Evolutionary conservation across 2,329 filamentous ascomycete genomes (phyloP).

Genomic region (Epichloe amarillans): DNA sequence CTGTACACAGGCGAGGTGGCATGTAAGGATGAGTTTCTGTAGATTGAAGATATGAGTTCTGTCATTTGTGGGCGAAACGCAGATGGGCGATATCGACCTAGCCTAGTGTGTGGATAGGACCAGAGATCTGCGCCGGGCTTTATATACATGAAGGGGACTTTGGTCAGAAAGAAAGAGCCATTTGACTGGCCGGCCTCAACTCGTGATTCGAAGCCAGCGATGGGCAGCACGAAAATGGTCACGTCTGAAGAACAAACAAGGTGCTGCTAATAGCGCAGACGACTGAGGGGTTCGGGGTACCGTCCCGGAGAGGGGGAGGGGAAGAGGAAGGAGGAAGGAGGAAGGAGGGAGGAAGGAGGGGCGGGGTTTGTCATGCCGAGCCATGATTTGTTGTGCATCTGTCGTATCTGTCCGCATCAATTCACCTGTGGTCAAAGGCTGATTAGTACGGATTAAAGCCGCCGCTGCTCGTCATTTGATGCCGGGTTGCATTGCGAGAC

Average conservation of each 20-base stretch:
- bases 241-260: not conserved
- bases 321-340: not conserved
- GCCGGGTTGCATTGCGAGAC: not conserved
- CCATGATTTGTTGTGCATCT: no score
- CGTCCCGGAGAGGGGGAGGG: no score
- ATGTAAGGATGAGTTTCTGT: not conserved
- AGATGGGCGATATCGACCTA: no score
- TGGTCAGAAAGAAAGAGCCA: not conserved
- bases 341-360: not conserved
- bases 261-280: not conserved
- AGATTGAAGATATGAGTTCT: not conserved
- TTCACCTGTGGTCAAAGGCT: not conserved
- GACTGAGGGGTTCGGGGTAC: not conserved
- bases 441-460: no score
- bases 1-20: not conserved
- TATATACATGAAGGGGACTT: not conserved
- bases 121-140: not conserved
- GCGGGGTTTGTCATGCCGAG: no score
- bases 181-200: not conserved
- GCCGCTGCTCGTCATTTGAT: not conserved
- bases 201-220: not conserved
- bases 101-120: not conserved
- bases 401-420: not conserved
- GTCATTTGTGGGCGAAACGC: no score
- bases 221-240: not conserved